Evolutionary conservation across 345 rosid species (phyloP).

Genomic region (Linum usitatissimum): DNA sequence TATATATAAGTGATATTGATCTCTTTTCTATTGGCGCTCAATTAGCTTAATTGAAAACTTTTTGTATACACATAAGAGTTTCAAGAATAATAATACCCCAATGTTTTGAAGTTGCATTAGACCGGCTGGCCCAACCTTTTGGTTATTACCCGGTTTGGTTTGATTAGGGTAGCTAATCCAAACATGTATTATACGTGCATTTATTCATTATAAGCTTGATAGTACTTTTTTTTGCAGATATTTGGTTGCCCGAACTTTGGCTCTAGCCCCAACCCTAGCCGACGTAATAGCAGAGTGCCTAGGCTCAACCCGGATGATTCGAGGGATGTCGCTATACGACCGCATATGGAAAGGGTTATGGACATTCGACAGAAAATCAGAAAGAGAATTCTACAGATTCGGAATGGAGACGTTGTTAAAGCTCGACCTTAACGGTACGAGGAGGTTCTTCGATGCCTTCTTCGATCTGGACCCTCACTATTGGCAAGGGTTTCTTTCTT

Average conservation of each 20-base stretch:
- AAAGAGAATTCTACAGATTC: conserved; percentile 40
- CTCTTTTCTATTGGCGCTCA: too few species aligned
- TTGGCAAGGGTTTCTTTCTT: conserved; percentile 61
- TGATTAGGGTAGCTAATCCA: too few species aligned
- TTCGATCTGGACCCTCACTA: conserved; percentile 45
- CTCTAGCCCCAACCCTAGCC: conserved; percentile 37
- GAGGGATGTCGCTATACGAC: conserved; percentile 43
- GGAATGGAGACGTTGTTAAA: conserved; percentile 65
- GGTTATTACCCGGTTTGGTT: too few species aligned
- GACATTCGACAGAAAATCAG: conserved; percentile 35
- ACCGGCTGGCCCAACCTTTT: too few species aligned
- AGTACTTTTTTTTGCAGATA: conserved; percentile 6
- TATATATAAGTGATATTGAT: too few species aligned
- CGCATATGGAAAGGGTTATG: conserved; percentile 50
- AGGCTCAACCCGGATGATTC: conserved; percentile 53
- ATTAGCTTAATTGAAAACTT: too few species aligned
- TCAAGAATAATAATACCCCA: too few species aligned
- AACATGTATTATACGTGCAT: too few species aligned
- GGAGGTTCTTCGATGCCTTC: conserved; percentile 53
- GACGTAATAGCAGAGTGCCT: conserved; percentile 48
- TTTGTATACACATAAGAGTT: too few species aligned
- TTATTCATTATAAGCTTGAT: too few species aligned
- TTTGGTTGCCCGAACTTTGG: conserved; percentile 47
- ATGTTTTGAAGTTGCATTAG: too few species aligned
- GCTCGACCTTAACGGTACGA: conserved; percentile 41